Evolutionary conservation across 768 basidiomycete genomes (phyloP), one percentile per base, ranked within the genome.

Genomic region (Termitomyces heimii): DNA sequence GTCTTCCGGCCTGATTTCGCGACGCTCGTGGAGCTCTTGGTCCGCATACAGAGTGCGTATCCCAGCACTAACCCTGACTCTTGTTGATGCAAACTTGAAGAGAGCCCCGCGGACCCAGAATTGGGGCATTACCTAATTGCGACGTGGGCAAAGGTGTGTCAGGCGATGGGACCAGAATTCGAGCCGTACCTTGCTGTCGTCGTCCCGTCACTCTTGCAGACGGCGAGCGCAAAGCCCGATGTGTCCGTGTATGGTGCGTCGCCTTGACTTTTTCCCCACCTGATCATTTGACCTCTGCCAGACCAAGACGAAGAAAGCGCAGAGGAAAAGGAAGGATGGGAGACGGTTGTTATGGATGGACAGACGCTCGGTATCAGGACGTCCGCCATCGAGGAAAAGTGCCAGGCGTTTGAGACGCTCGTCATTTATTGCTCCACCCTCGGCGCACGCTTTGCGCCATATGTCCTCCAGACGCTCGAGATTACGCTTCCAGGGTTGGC

Each of bases 131-230:
- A 92, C 66, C 76, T 94, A 28, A 91, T 92, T 48, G 82, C 86
- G 43, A 94, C 92, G 0, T 95, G 92, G 92, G 88, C 89, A 2
- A 94, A 91, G 65, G 79, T 95, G 0, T 93, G 90, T 66, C 91
- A 92, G 60, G 89, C 90, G 0, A 80, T 95, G 65, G 88, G 88
- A 0, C 75, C 81, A 12, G 89, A 94, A 65, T 96, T 95, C 59
- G 90, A 89, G 65, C 91, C 91, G 0, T 95, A 91, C 68, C 78
- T 95, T 2, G 85, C 86, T 0, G 79, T 88, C 16, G 92, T 94
- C 2, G 92, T 95, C 83, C 90, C 92, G 0, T 79, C 83, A 0
- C 70, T 95, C 12, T 75, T 94, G 24, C 77, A 81, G 5, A 82
- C 88, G 0, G 94, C 94, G 3, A 79, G 84, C 31, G 82, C 85